Evolutionary conservation across 352 stramenopile species (phyloP), one percentile per base, ranked within the genome.

Genomic region (Achlya hypogyna): DNA sequence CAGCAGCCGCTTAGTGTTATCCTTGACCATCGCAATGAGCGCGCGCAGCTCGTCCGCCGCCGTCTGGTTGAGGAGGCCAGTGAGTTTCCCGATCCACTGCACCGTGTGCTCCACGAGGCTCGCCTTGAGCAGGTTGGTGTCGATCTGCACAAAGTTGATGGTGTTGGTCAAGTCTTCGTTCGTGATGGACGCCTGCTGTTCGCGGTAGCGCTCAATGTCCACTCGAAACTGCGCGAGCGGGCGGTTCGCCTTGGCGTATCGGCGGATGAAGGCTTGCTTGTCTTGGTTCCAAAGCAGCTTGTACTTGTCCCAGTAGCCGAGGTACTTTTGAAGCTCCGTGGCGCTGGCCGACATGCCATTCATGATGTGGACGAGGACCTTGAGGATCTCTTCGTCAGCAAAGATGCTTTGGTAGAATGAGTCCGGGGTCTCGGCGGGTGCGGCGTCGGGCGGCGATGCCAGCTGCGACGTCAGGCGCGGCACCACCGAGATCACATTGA

Each of bases 71-170:
- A 98, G 74, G 45, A 98, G 63, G 18, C 87, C 86, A 5, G 90
- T 96, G 20, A 98, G 81, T 71, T 97, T 97, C 10, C 82, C 81
- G 62, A 97, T 96, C 88, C 88, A 98, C 53, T 98, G 85, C 6
- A 97, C 83, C 3, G 89, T 97, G 70, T 98, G 91, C 38, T 92
- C 81, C 0, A 98, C 80, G 12, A 98, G 77, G 63, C 79, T 88
- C 5, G 82, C 75, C 68, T 98, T 98, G 43, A 98, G 72, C 40
- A 87, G 88, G 35, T 95, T 94, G 22, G 89, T 97, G 74, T 98
- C 92, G 67, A 98, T 95, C 66, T 97, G 88, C 49, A 98, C 97
- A 52, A 98, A 98, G 71, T 97, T 97, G 69, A 98, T 97, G 20
- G 84, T 96, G 72, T 97, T 95, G 1, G 80, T 94, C 28, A 95